Percentiles rank a stretch among this genome's conserved stretches.
phyloP scores from a whole-genome alignment of 1,284 basidiomycete species.

The Leccinum proliferum region DNA sequence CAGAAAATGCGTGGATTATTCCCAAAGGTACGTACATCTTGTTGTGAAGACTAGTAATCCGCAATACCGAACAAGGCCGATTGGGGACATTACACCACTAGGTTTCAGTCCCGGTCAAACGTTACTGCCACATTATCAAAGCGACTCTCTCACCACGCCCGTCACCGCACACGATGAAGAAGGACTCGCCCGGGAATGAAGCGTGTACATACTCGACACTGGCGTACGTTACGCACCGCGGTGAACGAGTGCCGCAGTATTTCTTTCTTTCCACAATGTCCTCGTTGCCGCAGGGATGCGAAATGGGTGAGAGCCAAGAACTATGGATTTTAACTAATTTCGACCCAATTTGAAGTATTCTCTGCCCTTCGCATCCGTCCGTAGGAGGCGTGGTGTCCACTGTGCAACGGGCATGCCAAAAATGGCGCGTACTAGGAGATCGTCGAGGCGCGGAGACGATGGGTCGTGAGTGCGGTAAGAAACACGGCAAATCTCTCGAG shows the following conservation, averaged over 20 bases:
- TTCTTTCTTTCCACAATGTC: background rate
- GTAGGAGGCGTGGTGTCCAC: background rate
- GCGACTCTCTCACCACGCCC: background rate
- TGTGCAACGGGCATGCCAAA: constrained; percentile 2
- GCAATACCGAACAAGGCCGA: background rate
- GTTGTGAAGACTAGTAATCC: background rate
- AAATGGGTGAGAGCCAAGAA: background rate
- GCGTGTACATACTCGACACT: background rate
- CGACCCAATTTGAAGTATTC: constrained; percentile 2
- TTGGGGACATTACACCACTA: constrained; percentile 2
- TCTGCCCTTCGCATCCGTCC: background rate
- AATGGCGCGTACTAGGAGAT: constrained; percentile 4
- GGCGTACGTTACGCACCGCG: background rate
- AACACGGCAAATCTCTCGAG: constrained; percentile 57
- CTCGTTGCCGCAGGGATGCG: background rate
- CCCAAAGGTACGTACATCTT: background rate
- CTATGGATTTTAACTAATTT: background rate
- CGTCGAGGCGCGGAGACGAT: constrained; percentile 5
- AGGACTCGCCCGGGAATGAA: constrained; percentile 13
- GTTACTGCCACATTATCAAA: background rate
- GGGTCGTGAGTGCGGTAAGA: constrained; percentile 16
- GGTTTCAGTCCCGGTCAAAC: background rate
- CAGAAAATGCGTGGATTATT: background rate
- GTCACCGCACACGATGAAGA: background rate
- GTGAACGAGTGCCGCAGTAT: background rate